phyloP scores from a whole-genome alignment of 2,329 filamentous ascomycete species.

The Alternaria brassicae region DNA sequence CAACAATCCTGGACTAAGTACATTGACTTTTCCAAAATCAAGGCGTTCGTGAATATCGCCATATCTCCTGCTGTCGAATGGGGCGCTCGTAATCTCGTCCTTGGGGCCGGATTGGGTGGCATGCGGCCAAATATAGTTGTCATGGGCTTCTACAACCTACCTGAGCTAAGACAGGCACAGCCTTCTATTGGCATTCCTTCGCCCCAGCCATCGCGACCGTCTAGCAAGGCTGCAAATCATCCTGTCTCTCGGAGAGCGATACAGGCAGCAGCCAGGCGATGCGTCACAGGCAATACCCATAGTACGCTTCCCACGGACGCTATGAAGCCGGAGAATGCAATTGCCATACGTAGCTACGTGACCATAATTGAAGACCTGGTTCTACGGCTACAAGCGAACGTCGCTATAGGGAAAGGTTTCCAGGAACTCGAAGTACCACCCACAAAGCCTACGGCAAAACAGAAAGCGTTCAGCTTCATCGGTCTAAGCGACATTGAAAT shows the following conservation, averaged over 20 bases:
- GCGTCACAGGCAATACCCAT: constrained; percentile 59
- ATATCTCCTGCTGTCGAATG: constrained; percentile 84
- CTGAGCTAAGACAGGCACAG: constrained; percentile 71
- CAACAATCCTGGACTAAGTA: constrained; percentile 85
- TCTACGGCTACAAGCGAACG: constrained; percentile 79
- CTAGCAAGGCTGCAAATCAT: constrained; percentile 37
- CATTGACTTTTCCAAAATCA: constrained; percentile 85
- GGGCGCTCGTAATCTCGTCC: constrained; percentile 82
- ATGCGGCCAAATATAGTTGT: constrained; percentile 91
- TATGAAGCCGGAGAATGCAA: constrained; percentile 71
- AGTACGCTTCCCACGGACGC: constrained; percentile 72
- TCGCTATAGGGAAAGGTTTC: constrained; percentile 84
- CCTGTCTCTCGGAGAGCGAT: constrained; percentile 45
- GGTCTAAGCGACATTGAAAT: constrained; percentile 48
- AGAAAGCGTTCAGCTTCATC: constrained; percentile 35
- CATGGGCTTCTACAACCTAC: constrained; percentile 79
- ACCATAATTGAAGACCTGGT: constrained; percentile 84
- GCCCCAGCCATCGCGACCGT: constrained; percentile 47
- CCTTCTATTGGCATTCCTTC: constrained; percentile 66
- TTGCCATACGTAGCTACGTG: constrained; percentile 76
- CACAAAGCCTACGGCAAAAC: constrained; percentile 39
- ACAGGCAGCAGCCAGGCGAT: constrained; percentile 51
- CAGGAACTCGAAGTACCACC: constrained; percentile 74
- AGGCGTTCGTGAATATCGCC: constrained; percentile 86
- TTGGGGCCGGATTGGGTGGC: constrained; percentile 81